phyloP scores from a whole-genome alignment of 176 grass and related monocot species.

The Olyra latifolia region DNA sequence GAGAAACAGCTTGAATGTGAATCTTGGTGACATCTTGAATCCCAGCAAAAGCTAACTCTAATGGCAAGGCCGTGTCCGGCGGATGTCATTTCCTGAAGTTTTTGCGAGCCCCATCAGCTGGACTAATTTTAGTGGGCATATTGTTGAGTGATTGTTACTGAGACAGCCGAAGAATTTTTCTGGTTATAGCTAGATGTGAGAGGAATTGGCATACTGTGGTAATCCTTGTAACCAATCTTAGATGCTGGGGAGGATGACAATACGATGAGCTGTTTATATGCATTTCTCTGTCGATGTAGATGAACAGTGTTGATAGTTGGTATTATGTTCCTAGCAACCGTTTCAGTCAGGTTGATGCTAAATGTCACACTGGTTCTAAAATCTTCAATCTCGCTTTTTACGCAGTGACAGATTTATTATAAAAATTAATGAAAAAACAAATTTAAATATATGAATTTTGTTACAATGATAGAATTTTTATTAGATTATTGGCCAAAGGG shows the following conservation, averaged over 20 bases:
- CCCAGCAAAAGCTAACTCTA: slow-evolving; percentile 37
- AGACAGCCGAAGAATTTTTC: slow-evolving; percentile 29
- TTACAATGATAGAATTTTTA: no score
- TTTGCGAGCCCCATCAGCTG: slow-evolving; percentile 13
- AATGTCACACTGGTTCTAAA: not conserved
- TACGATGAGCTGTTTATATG: slow-evolving; percentile 35
- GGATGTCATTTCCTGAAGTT: slow-evolving; percentile 28
- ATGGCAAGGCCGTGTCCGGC: not conserved
- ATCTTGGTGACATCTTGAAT: slow-evolving; percentile 75
- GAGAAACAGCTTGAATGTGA: slow-evolving; percentile 61
- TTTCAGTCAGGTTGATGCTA: slow-evolving; percentile 10
- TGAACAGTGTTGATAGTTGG: slow-evolving; percentile 27
- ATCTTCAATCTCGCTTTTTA: not conserved
- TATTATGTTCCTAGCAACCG: not conserved
- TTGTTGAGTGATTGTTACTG: slow-evolving; percentile 5
- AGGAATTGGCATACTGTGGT: slow-evolving; percentile 15
- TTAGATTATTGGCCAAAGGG: no score
- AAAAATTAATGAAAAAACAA: not conserved
- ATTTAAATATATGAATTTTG: not conserved
- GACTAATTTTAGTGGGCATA: not conserved
- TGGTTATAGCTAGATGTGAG: slow-evolving; percentile 26
- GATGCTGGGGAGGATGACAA: slow-evolving; percentile 9
- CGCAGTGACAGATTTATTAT: not conserved
- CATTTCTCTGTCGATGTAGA: slow-evolving; percentile 25
- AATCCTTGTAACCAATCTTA: slow-evolving; percentile 14